phyloP scores from a whole-genome alignment of 257 asterid genomes.

The Rauvolfia tetraphylla region DNA sequence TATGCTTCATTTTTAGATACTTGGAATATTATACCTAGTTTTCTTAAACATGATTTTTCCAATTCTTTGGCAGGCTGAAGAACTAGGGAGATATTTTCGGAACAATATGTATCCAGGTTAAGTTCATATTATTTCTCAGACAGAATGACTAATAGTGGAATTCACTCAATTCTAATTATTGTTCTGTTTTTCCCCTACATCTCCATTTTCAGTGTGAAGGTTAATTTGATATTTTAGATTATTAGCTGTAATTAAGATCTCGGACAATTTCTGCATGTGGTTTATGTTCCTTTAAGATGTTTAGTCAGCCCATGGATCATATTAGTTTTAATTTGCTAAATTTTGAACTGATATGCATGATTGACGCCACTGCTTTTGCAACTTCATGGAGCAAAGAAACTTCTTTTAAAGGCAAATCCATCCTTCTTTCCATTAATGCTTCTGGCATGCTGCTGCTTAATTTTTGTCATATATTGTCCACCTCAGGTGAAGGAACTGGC shows the following conservation, averaged over 20 bases:
- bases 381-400: neutral
- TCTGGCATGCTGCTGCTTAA: slow-evolving; percentile 6
- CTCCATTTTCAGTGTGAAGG: neutral
- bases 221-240: neutral
- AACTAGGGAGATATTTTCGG: slow-evolving; percentile 88
- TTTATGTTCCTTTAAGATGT: neutral
- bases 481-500: slow-evolving; percentile 96
- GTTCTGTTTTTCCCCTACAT: neutral
- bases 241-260: neutral
- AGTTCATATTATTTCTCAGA: slow-evolving; percentile 2
- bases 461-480: slow-evolving; percentile 14
- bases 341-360: slow-evolving; percentile 1
- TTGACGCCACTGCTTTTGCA: neutral
- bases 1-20: neutral
- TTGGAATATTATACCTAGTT: slow-evolving; percentile 5
- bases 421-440: neutral
- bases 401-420: neutral
- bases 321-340: neutral
- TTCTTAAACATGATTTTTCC: slow-evolving; percentile 14
- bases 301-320: neutral
- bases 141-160: neutral
- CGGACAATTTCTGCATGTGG: neutral
- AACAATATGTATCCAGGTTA: slow-evolving; percentile 96
- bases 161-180: neutral
- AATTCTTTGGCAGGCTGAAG: slow-evolving; percentile 81